Percentiles rank a stretch among this genome's conserved stretches.
Conservation (phyloP, 2,329 filamentous ascomycete genomes). For the Aspergillus nomiae region DNA sequence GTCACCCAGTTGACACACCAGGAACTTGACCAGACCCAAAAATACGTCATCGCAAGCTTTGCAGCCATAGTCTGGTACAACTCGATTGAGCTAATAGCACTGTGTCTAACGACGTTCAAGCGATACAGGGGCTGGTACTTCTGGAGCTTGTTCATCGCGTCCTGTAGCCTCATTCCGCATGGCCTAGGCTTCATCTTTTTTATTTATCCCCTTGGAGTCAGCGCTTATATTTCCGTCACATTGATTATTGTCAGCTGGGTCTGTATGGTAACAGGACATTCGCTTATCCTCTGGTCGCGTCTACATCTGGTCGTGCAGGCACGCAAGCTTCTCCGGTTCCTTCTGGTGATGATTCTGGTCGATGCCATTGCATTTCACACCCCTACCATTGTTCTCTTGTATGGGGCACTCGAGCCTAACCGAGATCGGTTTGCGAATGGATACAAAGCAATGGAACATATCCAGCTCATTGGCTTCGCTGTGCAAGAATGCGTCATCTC, state of each 20-base stretch:
- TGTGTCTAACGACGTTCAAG: slow-evolving; percentile 1
- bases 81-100: slow-evolving; percentile 20
- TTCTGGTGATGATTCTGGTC: slow-evolving; percentile 59
- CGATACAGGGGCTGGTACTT: slow-evolving; percentile 2
- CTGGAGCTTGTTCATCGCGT: slow-evolving; percentile 4
- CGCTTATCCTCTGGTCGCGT: slow-evolving; percentile 62
- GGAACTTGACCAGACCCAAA: neutral
- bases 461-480: slow-evolving; percentile 46
- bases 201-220: slow-evolving; percentile 31
- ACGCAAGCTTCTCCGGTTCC: slow-evolving; percentile 46
- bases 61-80: slow-evolving; percentile 47
- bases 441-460: slow-evolving; percentile 45
- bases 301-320: slow-evolving; percentile 60
- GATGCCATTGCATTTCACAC: slow-evolving; percentile 56
- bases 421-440: slow-evolving; percentile 16
- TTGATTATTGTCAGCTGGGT: slow-evolving; percentile 56
- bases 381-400: slow-evolving; percentile 56
- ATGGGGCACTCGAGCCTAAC: slow-evolving; percentile 27
- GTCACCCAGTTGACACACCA: neutral
- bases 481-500: slow-evolving; percentile 48
- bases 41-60: slow-evolving; percentile 20
- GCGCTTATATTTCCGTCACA: slow-evolving; percentile 35
- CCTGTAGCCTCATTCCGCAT: slow-evolving; percentile 28
- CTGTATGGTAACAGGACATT: slow-evolving; percentile 62
- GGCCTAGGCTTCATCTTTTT: slow-evolving; percentile 41